These are phyloP conservation scores for Cordyceps tenuipes DNA, from an alignment of 2,329 filamentous ascomycete genomes.

Conservation along the genomic window DNA sequence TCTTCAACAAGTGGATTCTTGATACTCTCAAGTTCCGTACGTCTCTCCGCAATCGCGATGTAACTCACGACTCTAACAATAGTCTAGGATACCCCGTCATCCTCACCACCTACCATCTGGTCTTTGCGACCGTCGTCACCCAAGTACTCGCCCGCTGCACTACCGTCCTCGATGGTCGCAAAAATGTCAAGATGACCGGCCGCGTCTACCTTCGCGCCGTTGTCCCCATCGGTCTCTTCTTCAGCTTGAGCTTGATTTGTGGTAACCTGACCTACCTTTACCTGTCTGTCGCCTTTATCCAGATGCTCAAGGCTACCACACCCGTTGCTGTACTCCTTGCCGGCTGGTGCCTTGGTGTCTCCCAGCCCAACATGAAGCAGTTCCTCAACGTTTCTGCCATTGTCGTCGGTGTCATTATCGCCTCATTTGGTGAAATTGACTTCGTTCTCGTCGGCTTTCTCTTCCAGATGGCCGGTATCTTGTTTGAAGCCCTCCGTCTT, in stretches of 20 bases:
- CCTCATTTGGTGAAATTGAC: slow-evolving; percentile 90
- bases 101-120: slow-evolving; percentile 91
- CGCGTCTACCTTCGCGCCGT: slow-evolving; percentile 89
- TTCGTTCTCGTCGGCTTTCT: slow-evolving; percentile 76
- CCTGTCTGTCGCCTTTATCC: slow-evolving; percentile 91
- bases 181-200: slow-evolving; percentile 95
- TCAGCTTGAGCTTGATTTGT: slow-evolving; percentile 92
- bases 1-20: slow-evolving; percentile 99
- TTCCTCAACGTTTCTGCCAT: slow-evolving; percentile 92
- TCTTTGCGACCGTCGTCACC: slow-evolving; percentile 89
- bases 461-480: slow-evolving; percentile 68
- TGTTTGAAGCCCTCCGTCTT: slow-evolving; percentile 74
- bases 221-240: slow-evolving; percentile 90
- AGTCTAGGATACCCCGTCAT: slow-evolving; percentile 60
- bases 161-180: slow-evolving; percentile 81
- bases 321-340: slow-evolving; percentile 87
- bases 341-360: slow-evolving; percentile 79
- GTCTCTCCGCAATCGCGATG: slow-evolving; percentile 53
- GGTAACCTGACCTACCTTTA: slow-evolving; percentile 95
- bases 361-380: slow-evolving; percentile 74
- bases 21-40: slow-evolving; percentile 69
- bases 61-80: slow-evolving; percentile 65
- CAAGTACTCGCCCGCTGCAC: slow-evolving; percentile 89
- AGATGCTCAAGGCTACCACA: slow-evolving; percentile 98
- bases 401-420: slow-evolving; percentile 88